A percentile compares a stretch with the other conserved stretches of the same genome.
These are phyloP conservation scores for Hericium erinaceus DNA, from an alignment of 768 basidiomycete species.

Conservation along the genomic window DNA sequence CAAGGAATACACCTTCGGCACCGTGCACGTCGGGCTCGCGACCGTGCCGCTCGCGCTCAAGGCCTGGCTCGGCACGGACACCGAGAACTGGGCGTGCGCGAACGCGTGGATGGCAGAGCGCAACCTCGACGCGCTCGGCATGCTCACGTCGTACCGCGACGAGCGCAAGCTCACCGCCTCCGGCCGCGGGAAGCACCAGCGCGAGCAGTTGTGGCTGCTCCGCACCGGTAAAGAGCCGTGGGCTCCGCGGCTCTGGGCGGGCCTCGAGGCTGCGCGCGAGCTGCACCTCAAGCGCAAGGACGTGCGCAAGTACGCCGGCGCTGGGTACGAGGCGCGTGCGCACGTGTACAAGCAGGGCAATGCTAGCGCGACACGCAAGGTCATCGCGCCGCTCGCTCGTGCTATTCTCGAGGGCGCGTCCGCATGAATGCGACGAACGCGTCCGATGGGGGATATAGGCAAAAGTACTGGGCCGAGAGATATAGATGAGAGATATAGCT, in stretches of 20 bases:
- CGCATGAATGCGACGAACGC: too few relatives aligned
- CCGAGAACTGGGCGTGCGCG: constrained; percentile 29
- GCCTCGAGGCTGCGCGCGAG: constrained; percentile 46
- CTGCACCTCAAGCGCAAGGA: constrained; percentile 39
- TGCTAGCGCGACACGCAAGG: constrained; percentile 9
- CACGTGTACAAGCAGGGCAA: constrained; percentile 10
- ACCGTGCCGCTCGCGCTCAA: constrained; percentile 70
- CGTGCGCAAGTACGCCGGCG: constrained; percentile 20
- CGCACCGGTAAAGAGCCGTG: constrained; percentile 31
- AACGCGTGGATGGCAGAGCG: constrained; percentile 60
- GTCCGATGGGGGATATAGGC: too few relatives aligned
- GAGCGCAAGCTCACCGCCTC: constrained; percentile 33
- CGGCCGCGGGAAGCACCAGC: constrained; percentile 45
- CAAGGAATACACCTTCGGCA: constrained; percentile 61
- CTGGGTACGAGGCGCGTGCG: constrained; percentile 7
- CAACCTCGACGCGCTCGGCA: constrained; percentile 58
- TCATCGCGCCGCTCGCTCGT: constrained; percentile 7
- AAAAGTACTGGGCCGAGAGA: too few relatives aligned
- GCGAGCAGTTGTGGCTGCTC: constrained; percentile 64
- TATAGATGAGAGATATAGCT: too few relatives aligned
- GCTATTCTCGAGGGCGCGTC: neutral
- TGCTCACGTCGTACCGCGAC: constrained; percentile 65
- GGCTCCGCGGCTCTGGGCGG: constrained; percentile 41
- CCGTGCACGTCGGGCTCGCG: constrained; percentile 64
- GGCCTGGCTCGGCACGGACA: constrained; percentile 39